phyloP scores from a whole-genome alignment of 1,284 basidiomycete genomes.

The Microbotryomycetes sp. region DNA sequence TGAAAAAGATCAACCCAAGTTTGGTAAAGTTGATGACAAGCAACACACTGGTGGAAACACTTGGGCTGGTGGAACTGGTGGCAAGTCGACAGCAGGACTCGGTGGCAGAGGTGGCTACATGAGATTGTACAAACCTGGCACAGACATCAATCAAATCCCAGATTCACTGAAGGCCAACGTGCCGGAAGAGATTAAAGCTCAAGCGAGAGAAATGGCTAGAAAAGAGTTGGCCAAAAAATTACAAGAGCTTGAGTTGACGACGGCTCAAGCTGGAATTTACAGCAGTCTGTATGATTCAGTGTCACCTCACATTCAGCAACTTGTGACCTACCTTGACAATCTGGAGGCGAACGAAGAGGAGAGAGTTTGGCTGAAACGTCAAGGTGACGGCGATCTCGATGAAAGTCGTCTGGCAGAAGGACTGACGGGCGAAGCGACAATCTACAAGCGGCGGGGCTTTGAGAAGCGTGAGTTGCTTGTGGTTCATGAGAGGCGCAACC shows the following conservation, averaged over 20 bases:
- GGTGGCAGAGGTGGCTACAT: constrained; percentile 37
- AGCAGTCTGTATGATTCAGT: constrained; percentile 34
- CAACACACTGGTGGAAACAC: constrained; percentile 43
- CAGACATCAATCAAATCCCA: constrained; percentile 41
- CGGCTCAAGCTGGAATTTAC: constrained; percentile 39
- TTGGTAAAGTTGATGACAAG: constrained; percentile 41
- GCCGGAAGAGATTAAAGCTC: constrained; percentile 37
- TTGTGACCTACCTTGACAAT: constrained; percentile 32
- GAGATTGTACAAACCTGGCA: constrained; percentile 31
- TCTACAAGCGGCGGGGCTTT: constrained; percentile 38
- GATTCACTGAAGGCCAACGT: constrained; percentile 42
- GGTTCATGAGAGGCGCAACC: neutral
- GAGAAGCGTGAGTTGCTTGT: constrained; percentile 25
- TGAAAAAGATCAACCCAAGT: constrained; percentile 32
- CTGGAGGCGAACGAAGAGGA: constrained; percentile 44
- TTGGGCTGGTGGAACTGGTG: constrained; percentile 43
- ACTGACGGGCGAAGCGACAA: constrained; percentile 41
- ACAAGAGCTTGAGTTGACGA: constrained; percentile 39
- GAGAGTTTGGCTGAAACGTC: constrained; percentile 42
- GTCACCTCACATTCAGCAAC: constrained; percentile 17
- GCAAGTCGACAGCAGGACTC: constrained; percentile 42
- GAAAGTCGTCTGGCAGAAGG: constrained; percentile 42
- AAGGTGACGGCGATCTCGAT: constrained; percentile 44
- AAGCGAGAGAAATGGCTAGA: constrained; percentile 43
- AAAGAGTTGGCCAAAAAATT: constrained; percentile 42